Base-by-base conservation (phyloP, 768 basidiomycete species). In the Phanerochaete carnosa region DNA sequence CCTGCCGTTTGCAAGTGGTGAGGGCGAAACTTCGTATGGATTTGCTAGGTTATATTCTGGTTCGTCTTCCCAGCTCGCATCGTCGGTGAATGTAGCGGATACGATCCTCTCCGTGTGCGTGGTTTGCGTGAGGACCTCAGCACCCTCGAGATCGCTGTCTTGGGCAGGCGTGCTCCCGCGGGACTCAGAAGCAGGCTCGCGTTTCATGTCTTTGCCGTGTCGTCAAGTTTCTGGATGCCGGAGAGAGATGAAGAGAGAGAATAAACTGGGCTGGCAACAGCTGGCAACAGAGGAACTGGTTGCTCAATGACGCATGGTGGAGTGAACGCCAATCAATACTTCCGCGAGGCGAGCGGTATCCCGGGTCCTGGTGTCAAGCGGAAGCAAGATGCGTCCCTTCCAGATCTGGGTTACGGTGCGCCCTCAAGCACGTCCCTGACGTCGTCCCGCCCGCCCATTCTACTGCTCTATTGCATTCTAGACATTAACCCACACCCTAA, bases 41-140 rank as follows among this genome's bases (percentile, higher is more conserved):
- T 49, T 23, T 28, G 62, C 62, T 25, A 63, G 62, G 32, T 63
- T 63, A 15, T 52, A 58, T 7, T 46, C 58, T 4, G 62, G 62
- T 29, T 63, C 62, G 37, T 60, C 59, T 45, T 60, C 62, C 62
- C 62, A 62, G 39, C 22, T 51, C 2, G 22, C 62, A 9, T 62
- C 62, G 43, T 62, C 62, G n/a, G 57, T 49, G 33, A 49, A 39
- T 3, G 45, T n/a, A 8, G 47, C 11, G 23, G 47, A 5, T 6
- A 25, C 23, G 47, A 5, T 25, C 19, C 19, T 19, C 39, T 43
- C 47, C 47, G 47, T 26, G 7, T 19, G 47, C 28, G 47, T 49
- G 47, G 28, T 49, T 25, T 49, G 25, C 11, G 25, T 49, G 47
- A 49, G 47, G 22, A 26, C 47, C 47, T 29, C 47, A 11, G 26